Percentiles rank a stretch among this genome's conserved stretches.
These are phyloP conservation scores for Backusella tarrabulga DNA, from an alignment of 192 early-diverging fungal genomes.

Conservation along the genomic window DNA sequence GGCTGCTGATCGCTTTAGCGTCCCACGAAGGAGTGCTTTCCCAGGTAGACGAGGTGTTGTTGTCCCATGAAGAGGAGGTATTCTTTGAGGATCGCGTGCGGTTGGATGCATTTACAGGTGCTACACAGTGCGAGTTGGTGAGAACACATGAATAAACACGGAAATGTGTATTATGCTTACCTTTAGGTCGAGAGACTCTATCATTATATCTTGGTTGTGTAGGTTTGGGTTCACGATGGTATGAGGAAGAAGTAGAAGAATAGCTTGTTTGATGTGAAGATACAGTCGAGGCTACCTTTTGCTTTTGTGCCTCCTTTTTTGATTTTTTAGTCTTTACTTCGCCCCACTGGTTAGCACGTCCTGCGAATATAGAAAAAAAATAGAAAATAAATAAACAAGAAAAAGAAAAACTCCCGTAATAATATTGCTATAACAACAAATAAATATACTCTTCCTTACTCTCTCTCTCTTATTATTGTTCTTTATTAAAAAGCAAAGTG, in stretches of 20 bases:
- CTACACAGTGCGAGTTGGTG: background rate
- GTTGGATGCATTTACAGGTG: slow-evolving; percentile 3
- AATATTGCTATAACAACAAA: too few species aligned
- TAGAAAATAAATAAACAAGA: background rate
- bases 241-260: slow-evolving; percentile 3
- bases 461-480: background rate
- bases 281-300: slow-evolving; percentile 33
- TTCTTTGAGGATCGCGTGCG: background rate
- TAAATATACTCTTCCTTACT: background rate
- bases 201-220: slow-evolving; percentile 21
- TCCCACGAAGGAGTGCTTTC: background rate
- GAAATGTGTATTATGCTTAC: background rate
- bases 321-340: slow-evolving; percentile 75
- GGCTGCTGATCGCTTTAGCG: slow-evolving; percentile 2
- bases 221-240: slow-evolving; percentile 11
- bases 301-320: slow-evolving; percentile 56
- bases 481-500: background rate
- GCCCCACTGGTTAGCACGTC: slow-evolving; percentile 77
- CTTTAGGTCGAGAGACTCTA: slow-evolving; percentile 9
- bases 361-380: slow-evolving; percentile 34
- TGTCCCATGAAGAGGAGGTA: slow-evolving; percentile 7
- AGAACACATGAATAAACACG: too few species aligned
- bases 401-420: background rate
- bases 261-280: background rate
- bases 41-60: background rate